A percentile compares a stretch with the other conserved stretches of the same genome.
Evolutionary conservation across 192 early-diverging fungal species (phyloP).

Genomic region (Entomortierella parvispora): DNA sequence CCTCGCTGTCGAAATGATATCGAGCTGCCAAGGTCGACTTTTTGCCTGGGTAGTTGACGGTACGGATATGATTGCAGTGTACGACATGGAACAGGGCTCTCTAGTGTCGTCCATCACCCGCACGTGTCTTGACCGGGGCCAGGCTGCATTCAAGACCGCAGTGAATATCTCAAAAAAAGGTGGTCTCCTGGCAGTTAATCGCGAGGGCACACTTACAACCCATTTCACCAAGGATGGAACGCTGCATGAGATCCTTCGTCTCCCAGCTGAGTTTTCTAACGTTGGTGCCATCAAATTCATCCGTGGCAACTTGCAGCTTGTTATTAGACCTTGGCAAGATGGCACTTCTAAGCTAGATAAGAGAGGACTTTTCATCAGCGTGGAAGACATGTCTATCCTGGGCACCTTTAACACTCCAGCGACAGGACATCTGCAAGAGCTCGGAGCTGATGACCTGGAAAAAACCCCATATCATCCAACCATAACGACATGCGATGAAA

Average conservation of each 20-base stretch:
- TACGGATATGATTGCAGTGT: not conserved
- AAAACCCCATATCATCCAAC: not conserved
- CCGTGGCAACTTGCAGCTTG: not conserved
- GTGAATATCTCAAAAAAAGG: slow-evolving; percentile 7
- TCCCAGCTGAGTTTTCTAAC: slow-evolving; percentile 3
- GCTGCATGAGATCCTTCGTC: not conserved
- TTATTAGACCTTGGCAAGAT: not conserved
- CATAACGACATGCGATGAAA: not conserved
- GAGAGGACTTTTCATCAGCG: not conserved
- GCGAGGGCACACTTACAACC: not conserved
- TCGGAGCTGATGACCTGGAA: not conserved
- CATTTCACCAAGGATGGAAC: not conserved
- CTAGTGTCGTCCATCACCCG: not conserved
- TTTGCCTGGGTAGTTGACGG: slow-evolving; percentile 9
- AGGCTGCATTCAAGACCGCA: not conserved
- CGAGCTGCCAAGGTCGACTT: not conserved
- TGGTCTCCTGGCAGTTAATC: not conserved
- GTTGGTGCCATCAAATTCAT: not conserved
- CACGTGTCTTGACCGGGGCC: not conserved
- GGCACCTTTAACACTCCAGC: not conserved
- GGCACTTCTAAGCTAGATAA: not conserved
- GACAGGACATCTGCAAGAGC: not conserved
- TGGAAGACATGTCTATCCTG: slow-evolving; percentile 2
- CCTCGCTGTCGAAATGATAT: not conserved
- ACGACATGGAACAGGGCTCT: not conserved